Percentiles rank a stretch among this genome's conserved stretches.
phyloP scores from a whole-genome alignment of 768 basidiomycete species.

The Suillus bovinus region DNA sequence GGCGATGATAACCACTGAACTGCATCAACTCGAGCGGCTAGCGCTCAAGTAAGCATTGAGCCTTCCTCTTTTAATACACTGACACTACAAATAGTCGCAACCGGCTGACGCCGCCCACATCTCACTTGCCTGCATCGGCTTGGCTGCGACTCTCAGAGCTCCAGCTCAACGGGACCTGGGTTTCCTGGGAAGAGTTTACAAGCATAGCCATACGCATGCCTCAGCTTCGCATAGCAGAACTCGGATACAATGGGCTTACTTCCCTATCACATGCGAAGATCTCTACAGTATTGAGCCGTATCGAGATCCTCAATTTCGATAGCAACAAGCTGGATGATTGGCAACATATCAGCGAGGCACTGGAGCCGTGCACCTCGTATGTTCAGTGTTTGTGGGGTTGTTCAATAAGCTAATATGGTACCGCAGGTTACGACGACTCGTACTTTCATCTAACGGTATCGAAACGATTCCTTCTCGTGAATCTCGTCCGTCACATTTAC shows the following conservation, averaged over 20 bases:
- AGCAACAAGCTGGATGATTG: slow-evolving; percentile 63
- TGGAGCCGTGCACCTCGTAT: slow-evolving; percentile 49
- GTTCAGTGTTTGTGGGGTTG: slow-evolving; percentile 3
- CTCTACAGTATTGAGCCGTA: slow-evolving; percentile 20
- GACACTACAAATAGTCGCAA: slow-evolving; percentile 53
- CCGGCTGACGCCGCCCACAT: slow-evolving; percentile 50
- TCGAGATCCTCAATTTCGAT: slow-evolving; percentile 69
- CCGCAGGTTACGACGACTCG: slow-evolving; percentile 57
- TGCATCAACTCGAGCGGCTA: slow-evolving; percentile 64
- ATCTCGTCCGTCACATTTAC: slow-evolving; percentile 25
- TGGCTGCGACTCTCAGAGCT: slow-evolving; percentile 62
- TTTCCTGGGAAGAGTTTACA: slow-evolving; percentile 69
- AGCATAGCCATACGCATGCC: slow-evolving; percentile 54
- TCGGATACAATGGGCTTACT: slow-evolving; percentile 67
- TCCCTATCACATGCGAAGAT: slow-evolving; percentile 25
- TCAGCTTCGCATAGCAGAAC: slow-evolving; percentile 54
- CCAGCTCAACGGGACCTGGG: slow-evolving; percentile 67
- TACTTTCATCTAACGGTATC: slow-evolving; percentile 67
- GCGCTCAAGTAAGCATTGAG: slow-evolving; percentile 64
- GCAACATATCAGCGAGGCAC: slow-evolving; percentile 45
- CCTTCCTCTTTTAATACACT: slow-evolving; percentile 14
- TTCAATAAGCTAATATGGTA: not conserved
- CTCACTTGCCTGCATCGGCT: slow-evolving; percentile 36
- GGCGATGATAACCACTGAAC: slow-evolving; percentile 58
- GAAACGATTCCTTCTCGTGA: slow-evolving; percentile 41